Evolutionary conservation across 2,329 filamentous ascomycete species (phyloP).

Genomic region (Hypoxylon sp.): DNA sequence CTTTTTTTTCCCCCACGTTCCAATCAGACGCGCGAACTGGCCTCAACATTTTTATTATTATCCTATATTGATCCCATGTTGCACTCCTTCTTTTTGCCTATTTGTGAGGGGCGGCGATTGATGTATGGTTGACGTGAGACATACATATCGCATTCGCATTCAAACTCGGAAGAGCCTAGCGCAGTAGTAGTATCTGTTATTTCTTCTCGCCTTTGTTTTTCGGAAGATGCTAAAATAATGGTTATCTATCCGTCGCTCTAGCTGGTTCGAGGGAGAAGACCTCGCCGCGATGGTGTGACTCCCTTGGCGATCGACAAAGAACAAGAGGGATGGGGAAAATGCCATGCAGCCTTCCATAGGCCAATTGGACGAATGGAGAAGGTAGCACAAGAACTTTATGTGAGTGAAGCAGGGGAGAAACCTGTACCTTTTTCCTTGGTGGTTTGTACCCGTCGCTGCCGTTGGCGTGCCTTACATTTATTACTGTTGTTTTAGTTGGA

Average conservation of each 20-base stretch:
- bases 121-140: constrained; percentile 22
- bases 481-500: constrained; percentile 2
- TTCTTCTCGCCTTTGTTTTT: too few relatives aligned
- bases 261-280: constrained; percentile 3
- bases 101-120: constrained; percentile 23
- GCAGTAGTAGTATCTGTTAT: too few relatives aligned
- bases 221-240: constrained; percentile 13
- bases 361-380: constrained; percentile 25
- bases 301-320: constrained; percentile 18
- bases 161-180: too few relatives aligned
- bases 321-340: not conserved
- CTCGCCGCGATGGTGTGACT: constrained; percentile 17
- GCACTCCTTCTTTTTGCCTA: constrained; percentile 39
- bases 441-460: constrained; percentile 13
- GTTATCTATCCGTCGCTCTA: constrained; percentile 11
- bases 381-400: constrained; percentile 24
- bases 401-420: constrained; percentile 15
- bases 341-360: constrained; percentile 17
- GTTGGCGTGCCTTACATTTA: constrained; percentile 33
- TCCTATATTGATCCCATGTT: constrained; percentile 33
- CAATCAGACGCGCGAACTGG: constrained; percentile 25
- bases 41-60: constrained; percentile 27
- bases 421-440: constrained; percentile 26
- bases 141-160: too few relatives aligned
- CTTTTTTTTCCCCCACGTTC: constrained; percentile 13